These are phyloP conservation scores for Leptodermis oblonga DNA, from an alignment of 257 asterid species.

Conservation along the genomic window DNA sequence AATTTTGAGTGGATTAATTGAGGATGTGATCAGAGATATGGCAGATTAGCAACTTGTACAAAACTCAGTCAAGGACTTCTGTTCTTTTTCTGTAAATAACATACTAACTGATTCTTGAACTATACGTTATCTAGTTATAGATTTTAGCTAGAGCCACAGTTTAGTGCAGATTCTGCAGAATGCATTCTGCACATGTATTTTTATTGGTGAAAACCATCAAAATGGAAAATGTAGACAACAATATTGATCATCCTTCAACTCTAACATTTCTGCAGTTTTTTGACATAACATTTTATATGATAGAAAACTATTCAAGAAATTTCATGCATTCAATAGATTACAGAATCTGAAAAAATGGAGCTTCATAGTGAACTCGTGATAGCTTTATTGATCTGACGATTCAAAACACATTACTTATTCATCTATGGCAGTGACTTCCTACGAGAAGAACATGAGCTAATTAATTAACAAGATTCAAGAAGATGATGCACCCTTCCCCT, in stretches of 20 bases:
- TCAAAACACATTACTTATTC: not conserved
- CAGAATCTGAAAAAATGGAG: not conserved
- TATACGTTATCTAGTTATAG: not conserved
- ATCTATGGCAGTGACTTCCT: not conserved
- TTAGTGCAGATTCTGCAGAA: not conserved
- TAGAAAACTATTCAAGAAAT: not conserved
- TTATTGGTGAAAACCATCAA: slow-evolving; percentile 2
- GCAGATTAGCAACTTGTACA: slow-evolving; percentile 1
- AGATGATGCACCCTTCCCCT: slow-evolving; percentile 62
- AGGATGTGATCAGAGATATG: slow-evolving; percentile 24
- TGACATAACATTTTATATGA: not conserved
- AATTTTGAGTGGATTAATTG: slow-evolving; percentile 24
- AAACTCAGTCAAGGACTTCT: not conserved
- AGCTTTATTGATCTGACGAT: not conserved
- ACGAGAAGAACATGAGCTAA: not conserved
- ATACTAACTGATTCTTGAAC: slow-evolving; percentile 20
- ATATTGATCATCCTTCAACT: slow-evolving; percentile 3
- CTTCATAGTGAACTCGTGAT: not conserved
- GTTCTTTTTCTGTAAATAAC: slow-evolving; percentile 17
- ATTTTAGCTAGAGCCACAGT: not conserved
- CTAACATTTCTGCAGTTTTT: not conserved
- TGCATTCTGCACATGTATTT: slow-evolving; percentile 3
- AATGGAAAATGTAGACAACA: not conserved
- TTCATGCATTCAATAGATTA: not conserved
- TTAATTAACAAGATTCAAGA: slow-evolving; percentile 15